Evolutionary conservation across 768 basidiomycete species (phyloP), one percentile per base, ranked within the genome.

Genomic region (Macrocybe gigantea): DNA sequence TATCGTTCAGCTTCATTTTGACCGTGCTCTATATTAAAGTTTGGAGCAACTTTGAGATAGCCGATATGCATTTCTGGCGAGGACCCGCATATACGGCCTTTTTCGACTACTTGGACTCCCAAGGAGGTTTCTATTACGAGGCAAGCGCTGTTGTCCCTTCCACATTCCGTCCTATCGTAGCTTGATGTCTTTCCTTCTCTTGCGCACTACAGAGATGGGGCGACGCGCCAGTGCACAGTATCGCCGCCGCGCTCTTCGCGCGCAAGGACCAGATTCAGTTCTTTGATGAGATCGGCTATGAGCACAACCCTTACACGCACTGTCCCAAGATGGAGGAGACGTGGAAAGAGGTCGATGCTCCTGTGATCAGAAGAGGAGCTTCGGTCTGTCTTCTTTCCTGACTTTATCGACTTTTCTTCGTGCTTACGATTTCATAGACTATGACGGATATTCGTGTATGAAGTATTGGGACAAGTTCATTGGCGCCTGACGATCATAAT

Each of bases 171-270:
- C 40, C 12, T 31, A 33, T 58, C 61, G 63, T 37, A 67, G 64
- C 64, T 71, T 71, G 38, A 0, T 44, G 7, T 13, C 32, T 73
- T 72, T 6, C 70, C 75, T 13, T 73, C 74, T 48, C 22, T 15
- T 42, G 71, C 11, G 12, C n/a, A 41, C 5, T 44, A 30, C 51
- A 86, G 77, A 77, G 85, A 7, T 88, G 86, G 87, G 90, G 90
- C 8, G 91, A 92, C 59, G 91, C 90, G 0, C 89, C 88, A 0
- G 85, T 93, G 0, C 91, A 93, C 58, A 85, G 82, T 33, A 87
- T 93, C 46, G 90, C 80, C 3, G 89, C 83, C 1, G 78, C 88
- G 0, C 65, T 93, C 22, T 86, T 93, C 56, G 75, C 81, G 3
- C 64, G 68, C 14, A 82, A 79, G 55, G 75, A 82, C n/a, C 81